Conservation (phyloP, 345 rosid species). For the Populus simonii region DNA sequence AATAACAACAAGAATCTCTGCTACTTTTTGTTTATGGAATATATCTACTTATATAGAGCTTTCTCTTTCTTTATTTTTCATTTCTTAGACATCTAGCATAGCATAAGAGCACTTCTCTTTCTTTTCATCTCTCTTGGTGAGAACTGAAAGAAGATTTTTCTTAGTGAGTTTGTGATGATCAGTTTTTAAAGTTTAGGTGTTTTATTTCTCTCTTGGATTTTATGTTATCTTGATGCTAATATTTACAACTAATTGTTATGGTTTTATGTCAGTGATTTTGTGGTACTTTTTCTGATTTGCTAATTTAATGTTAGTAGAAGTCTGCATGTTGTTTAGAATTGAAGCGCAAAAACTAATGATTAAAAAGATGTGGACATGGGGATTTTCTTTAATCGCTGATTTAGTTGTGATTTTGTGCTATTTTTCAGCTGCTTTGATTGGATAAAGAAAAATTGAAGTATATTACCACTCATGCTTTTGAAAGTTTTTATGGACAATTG, state of each 20-base stretch:
- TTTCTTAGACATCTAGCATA: conserved; percentile 11
- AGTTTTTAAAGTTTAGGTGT: neutral
- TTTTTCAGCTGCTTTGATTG: neutral
- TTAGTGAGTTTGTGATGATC: conserved; percentile 7
- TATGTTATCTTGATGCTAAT: neutral
- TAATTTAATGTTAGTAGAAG: neutral
- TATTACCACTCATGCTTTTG: neutral
- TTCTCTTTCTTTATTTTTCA: conserved; percentile 11
- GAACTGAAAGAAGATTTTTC: neutral
- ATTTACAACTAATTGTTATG: neutral
- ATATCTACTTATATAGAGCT: neutral
- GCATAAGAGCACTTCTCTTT: neutral
- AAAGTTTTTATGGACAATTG: conserved; percentile 7
- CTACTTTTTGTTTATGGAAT: neutral
- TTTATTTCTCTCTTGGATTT: neutral
- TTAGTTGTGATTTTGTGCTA: neutral
- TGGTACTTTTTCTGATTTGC: neutral
- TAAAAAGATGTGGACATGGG: neutral
- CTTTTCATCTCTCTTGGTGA: neutral
- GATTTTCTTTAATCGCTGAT: neutral
- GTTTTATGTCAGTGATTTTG: neutral
- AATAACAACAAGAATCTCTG: neutral
- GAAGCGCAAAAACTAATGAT: neutral
- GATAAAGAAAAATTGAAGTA: neutral
- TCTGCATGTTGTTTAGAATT: neutral